A percentile compares a stretch with the other conserved stretches of the same genome.
These are phyloP conservation scores for Harrya chromipes DNA, from an alignment of 768 basidiomycete genomes.

Conservation along the genomic window DNA sequence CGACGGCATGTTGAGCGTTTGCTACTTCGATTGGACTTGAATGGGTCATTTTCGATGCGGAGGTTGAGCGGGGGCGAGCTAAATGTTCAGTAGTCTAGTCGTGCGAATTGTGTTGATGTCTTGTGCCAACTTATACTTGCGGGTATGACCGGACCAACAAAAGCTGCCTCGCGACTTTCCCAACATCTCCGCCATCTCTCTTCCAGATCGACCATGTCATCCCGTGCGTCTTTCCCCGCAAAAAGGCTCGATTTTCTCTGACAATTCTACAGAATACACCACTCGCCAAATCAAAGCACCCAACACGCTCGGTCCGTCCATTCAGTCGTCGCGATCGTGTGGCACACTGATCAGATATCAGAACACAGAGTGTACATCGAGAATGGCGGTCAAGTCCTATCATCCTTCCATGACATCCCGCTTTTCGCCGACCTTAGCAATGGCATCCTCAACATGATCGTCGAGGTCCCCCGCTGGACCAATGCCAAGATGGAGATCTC, in stretches of 20 bases:
- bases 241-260: neutral
- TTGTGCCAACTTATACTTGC: neutral
- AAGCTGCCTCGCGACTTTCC: conserved; percentile 44
- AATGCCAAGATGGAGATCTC: conserved; percentile 99
- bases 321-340: conserved; percentile 4
- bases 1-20: conserved; percentile 80
- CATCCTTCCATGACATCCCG: conserved; percentile 94
- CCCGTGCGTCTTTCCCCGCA: conserved; percentile 14
- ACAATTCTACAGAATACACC: conserved; percentile 51
- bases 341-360: conserved; percentile 38
- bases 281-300: conserved; percentile 81
- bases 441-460: conserved; percentile 98
- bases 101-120: neutral
- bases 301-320: conserved; percentile 83
- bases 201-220: conserved; percentile 44
- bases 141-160: conserved; percentile 28
- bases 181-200: conserved; percentile 63
- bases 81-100: no score
- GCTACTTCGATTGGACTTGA: conserved; percentile 80
- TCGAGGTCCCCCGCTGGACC: conserved; percentile 98
- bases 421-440: conserved; percentile 95
- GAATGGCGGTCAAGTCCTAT: conserved; percentile 79
- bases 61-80: conserved; percentile 13
- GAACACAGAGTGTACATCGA: conserved; percentile 97
- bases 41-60: conserved; percentile 65